Conservation (phyloP, 2,329 filamentous ascomycete genomes). For the Talaromyces sp. region DNA sequence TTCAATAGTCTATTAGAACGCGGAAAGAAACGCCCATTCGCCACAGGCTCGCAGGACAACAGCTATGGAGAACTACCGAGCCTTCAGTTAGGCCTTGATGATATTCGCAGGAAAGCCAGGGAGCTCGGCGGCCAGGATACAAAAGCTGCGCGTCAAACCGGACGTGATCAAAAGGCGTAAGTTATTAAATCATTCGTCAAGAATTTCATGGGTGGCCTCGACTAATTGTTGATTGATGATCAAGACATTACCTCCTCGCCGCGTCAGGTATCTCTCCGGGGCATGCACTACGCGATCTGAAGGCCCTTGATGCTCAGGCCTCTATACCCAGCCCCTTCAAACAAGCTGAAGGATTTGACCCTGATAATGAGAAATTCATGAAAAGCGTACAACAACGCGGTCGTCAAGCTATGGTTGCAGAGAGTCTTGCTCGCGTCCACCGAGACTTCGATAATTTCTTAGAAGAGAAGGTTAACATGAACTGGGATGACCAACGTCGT, state of each 20-base stretch:
- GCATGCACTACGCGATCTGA: slow-evolving; percentile 79
- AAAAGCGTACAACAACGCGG: slow-evolving; percentile 85
- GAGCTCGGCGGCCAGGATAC: slow-evolving; percentile 68
- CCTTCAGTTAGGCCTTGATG: slow-evolving; percentile 85
- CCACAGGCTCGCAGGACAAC: slow-evolving; percentile 50
- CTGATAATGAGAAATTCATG: slow-evolving; percentile 67
- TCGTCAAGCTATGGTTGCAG: slow-evolving; percentile 83
- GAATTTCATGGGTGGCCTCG: not conserved
- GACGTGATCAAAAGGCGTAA: slow-evolving; percentile 53
- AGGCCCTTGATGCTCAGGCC: slow-evolving; percentile 70
- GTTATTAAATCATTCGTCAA: slow-evolving; percentile 23
- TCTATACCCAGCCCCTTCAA: slow-evolving; percentile 38
- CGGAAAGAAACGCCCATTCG: slow-evolving; percentile 64
- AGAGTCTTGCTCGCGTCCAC: slow-evolving; percentile 84
- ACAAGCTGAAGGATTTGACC: slow-evolving; percentile 47
- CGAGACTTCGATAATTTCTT: slow-evolving; percentile 91
- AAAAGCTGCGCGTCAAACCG: slow-evolving; percentile 42
- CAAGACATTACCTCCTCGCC: slow-evolving; percentile 83
- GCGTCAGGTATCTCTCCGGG: slow-evolving; percentile 90
- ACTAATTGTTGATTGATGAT: not conserved
- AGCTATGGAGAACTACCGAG: slow-evolving; percentile 76
- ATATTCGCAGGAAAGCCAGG: slow-evolving; percentile 73
- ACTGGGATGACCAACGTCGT: slow-evolving; percentile 92
- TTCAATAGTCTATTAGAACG: slow-evolving; percentile 64
- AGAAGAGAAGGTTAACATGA: slow-evolving; percentile 89